A percentile compares a stretch with the other conserved stretches of the same genome.
These are phyloP conservation scores for Flammula alnicola DNA, from an alignment of 1,284 basidiomycete genomes.

Conservation along the genomic window DNA sequence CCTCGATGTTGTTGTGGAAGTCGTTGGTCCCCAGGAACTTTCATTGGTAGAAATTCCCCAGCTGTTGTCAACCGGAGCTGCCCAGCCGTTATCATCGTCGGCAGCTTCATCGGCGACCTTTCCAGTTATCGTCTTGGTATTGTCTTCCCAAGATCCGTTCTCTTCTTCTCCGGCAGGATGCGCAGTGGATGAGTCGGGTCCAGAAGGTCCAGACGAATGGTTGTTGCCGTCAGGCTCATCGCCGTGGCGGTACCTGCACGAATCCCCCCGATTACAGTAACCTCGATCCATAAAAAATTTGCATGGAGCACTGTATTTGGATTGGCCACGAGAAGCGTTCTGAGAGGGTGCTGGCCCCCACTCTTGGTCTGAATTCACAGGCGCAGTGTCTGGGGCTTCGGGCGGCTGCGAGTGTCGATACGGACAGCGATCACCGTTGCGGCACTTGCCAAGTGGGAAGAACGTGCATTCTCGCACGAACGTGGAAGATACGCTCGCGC, in stretches of 20 bases:
- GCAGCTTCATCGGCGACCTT: conserved; percentile 3
- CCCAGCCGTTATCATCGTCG: conserved; percentile 10
- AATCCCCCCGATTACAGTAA: conserved; percentile 21
- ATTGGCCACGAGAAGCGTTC: not conserved
- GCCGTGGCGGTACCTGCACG: conserved; percentile 25
- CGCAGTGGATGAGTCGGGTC: too few species aligned
- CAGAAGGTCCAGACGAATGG: conserved; percentile 8
- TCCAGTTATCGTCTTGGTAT: conserved; percentile 1
- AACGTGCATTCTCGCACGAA: conserved; percentile 32
- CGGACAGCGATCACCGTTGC: conserved; percentile 42
- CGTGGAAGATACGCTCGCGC: not conserved
- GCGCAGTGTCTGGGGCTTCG: not conserved
- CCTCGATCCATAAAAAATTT: conserved; percentile 19
- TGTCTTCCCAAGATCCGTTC: conserved; percentile 6
- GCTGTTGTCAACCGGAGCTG: conserved; percentile 8
- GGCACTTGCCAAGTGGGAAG: conserved; percentile 42
- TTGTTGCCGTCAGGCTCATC: conserved; percentile 1
- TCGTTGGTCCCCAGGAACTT: not conserved
- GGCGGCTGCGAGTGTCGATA: conserved; percentile 35
- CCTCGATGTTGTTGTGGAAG: not conserved
- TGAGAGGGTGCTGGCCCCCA: conserved; percentile 2
- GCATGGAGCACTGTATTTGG: conserved; percentile 22
- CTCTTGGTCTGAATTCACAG: conserved; percentile 5
- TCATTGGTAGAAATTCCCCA: too few species aligned
- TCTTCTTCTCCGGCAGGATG: conserved; percentile 1